phyloP scores from a whole-genome alignment of 1,284 basidiomycete genomes.

The Athelia sp. region DNA sequence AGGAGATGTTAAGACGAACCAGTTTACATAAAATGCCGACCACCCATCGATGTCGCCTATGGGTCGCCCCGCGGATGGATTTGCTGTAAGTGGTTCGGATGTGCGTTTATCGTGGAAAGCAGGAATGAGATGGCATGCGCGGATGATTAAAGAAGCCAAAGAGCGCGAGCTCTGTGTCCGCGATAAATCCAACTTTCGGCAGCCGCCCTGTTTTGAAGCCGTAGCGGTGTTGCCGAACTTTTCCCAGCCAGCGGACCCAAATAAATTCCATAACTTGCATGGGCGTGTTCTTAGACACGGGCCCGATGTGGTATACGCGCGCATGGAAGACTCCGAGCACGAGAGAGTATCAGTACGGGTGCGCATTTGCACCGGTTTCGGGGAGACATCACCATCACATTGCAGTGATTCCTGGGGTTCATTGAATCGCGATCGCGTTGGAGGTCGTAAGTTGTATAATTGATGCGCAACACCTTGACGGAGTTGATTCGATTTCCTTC shows the following conservation, averaged over 20 bases:
- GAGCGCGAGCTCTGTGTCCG: background rate
- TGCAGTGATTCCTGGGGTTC: constrained; percentile 25
- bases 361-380: constrained; percentile 14
- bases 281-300: background rate
- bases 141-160: constrained; percentile 9
- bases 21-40: constrained; percentile 26
- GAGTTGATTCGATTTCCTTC: constrained; percentile 14
- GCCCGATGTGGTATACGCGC: background rate
- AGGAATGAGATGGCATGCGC: constrained; percentile 10
- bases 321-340: constrained; percentile 1
- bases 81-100: background rate
- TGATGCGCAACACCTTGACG: constrained; percentile 22
- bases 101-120: constrained; percentile 18
- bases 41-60: constrained; percentile 21
- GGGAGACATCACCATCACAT: constrained; percentile 30
- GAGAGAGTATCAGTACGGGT: background rate
- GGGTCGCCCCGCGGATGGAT: constrained; percentile 19
- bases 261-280: constrained; percentile 2
- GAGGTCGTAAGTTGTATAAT: constrained; percentile 42
- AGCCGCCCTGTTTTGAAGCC: constrained; percentile 3
- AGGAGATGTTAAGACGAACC: constrained; percentile 20
- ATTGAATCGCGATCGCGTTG: constrained; percentile 31
- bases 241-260: constrained; percentile 12
- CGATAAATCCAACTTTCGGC: constrained; percentile 12
- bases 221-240: constrained; percentile 4